Base-by-base conservation (phyloP, 2,329 filamentous ascomycete genomes). In the Colletotrichum lindemuthianum region DNA sequence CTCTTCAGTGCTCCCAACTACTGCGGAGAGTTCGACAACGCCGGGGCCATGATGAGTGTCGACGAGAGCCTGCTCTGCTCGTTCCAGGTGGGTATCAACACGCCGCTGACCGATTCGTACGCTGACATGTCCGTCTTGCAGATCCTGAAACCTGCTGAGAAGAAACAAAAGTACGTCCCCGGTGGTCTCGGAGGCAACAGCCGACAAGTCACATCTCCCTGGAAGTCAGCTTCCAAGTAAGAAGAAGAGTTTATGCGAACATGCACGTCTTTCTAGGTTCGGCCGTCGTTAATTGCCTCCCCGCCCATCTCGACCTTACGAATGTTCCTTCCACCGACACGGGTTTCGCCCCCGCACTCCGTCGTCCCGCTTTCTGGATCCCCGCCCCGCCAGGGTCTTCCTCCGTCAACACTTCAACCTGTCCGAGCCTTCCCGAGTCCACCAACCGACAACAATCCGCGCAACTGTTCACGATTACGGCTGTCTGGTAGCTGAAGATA, bases 101-200 rank as follows among this genome's bases (percentile, higher is more conserved):
- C 12, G 3, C 6, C 13, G 12, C 39, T 34, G 40, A 44, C 12
- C 16, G 44, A 16, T n/a, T 33, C 41, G 49, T 45, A 56, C 54
- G 54, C 67, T 68, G 43, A 68, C 54, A 36, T 39, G 6, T 16
- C 10, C n/a, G 50, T n/a, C 51, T 50, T 58, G 34, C 72, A 97
- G 93, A 98, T 99, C 78, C 87, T 99, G 84, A 99, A 98, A 86
- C 96, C 96, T 76, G 96, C 96, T 81, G 96, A 99, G 88, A 99
- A 99, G 90, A 99, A 99, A 90, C 95, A 97, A 92, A 98, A 98
- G 94, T 98, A 97, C 86, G 94, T 96, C 78, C 87, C 89, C 83
- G 85, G 85, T 83, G 85, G 86, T 83, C 85, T 90, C 81, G 89
- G 87, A 82, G 86, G 86, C 82, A 85, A 87, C 84, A 86, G 85